A percentile compares a stretch with the other conserved stretches of the same genome.
Evolutionary conservation across 352 stramenopile species (phyloP).

Genomic region (Pythium scleroteichum): DNA sequence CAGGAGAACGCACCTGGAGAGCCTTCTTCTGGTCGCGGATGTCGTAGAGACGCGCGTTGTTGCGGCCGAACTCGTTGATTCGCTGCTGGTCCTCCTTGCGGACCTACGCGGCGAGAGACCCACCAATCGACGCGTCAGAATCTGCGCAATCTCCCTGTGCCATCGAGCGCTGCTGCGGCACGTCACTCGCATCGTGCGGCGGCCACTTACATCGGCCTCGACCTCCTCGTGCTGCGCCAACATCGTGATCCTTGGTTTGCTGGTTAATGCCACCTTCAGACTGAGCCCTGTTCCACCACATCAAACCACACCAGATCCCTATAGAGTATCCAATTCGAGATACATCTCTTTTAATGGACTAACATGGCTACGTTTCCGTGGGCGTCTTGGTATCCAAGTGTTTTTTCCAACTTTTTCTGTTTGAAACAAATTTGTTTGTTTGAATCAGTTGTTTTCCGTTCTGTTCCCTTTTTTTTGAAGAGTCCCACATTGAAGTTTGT

Average conservation of each 20-base stretch:
- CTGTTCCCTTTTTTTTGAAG: no score
- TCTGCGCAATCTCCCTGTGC: neutral
- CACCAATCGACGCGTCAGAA: neutral
- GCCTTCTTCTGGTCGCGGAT: constrained; percentile 89
- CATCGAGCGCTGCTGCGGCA: neutral
- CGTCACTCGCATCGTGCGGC: neutral
- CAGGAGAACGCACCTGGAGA: constrained; percentile 70
- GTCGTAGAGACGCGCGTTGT: constrained; percentile 95
- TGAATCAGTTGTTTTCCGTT: no score
- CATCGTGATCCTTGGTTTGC: constrained; percentile 39
- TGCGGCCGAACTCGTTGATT: constrained; percentile 98
- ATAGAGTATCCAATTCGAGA: neutral
- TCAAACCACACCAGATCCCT: neutral
- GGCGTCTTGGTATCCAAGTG: no score
- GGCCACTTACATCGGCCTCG: constrained; percentile 67
- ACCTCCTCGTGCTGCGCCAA: constrained; percentile 82
- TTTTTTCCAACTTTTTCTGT: no score
- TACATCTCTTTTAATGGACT: neutral
- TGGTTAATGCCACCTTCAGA: constrained; percentile 2
- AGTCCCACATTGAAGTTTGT: no score
- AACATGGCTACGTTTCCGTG: neutral
- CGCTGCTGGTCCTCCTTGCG: constrained; percentile 95
- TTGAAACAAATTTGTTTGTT: no score
- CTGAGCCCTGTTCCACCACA: constrained; percentile 20
- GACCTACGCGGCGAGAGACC: constrained; percentile 65